Conservation (phyloP, 129 eudicot species). For the Centella asiatica region DNA sequence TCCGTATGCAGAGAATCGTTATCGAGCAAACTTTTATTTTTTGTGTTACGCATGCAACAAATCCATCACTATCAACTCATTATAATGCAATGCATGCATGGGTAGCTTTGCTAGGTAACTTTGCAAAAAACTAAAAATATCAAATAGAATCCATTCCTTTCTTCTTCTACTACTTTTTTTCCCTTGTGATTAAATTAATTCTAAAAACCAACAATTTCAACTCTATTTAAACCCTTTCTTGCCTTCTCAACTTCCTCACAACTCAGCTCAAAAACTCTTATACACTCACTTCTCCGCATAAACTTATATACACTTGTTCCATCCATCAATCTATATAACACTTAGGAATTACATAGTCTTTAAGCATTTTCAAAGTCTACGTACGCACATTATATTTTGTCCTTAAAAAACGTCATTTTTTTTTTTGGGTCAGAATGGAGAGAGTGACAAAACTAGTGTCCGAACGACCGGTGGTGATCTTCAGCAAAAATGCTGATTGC, state of each 20-base stretch:
- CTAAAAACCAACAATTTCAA: neutral
- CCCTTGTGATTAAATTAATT: no score
- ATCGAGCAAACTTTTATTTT: neutral
- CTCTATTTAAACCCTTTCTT: conserved; percentile 1
- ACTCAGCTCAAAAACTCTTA: neutral
- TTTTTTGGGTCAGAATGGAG: neutral
- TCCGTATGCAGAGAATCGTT: conserved; percentile 3
- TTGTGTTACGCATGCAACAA: neutral
- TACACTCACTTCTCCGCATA: neutral
- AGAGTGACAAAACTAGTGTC: neutral
- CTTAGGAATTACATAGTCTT: neutral
- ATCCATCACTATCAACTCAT: conserved; percentile 1
- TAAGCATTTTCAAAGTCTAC: no score
- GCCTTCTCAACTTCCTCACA: neutral
- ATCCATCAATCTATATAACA: neutral
- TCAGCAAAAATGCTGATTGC: conserved; percentile 20
- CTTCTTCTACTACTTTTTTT: no score
- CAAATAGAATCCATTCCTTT: neutral
- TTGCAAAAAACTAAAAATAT: neutral
- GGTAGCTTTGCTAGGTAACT: neutral
- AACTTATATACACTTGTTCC: neutral
- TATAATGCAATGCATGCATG: no score
- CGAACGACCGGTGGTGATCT: conserved; percentile 17
- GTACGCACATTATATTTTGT: no score
- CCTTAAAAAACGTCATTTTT: no score